Evolutionary conservation across 257 asterid species (phyloP).

Genomic region (Mentha longifolia): DNA sequence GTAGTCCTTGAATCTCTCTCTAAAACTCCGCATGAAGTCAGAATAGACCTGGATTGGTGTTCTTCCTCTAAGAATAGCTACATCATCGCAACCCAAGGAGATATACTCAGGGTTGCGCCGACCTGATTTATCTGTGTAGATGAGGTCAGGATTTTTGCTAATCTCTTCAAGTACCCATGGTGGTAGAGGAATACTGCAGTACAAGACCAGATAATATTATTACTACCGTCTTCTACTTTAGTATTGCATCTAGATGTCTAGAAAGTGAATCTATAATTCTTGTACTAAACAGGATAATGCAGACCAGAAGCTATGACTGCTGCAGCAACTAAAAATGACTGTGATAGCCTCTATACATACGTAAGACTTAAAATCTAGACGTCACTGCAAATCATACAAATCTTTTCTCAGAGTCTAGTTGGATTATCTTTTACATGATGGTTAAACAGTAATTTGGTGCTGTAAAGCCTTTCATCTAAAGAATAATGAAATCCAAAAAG

Average conservation of each 20-base stretch:
- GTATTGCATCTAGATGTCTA: background rate
- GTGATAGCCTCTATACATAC: background rate
- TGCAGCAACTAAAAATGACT: background rate
- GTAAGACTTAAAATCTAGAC: background rate
- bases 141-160: slow-evolving; percentile 83
- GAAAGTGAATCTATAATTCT: slow-evolving; percentile 3
- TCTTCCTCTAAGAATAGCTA: slow-evolving; percentile 88
- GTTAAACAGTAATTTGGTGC: slow-evolving; percentile 2
- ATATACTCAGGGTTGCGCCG: slow-evolving; percentile 88
- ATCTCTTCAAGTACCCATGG: slow-evolving; percentile 98
- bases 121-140: slow-evolving; percentile 86
- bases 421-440: slow-evolving; percentile 6
- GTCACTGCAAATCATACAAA: background rate
- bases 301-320: background rate
- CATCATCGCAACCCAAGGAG: slow-evolving; percentile 81
- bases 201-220: background rate
- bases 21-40: slow-evolving; percentile 82
- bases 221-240: slow-evolving; percentile 4
- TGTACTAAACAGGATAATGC: slow-evolving; percentile 11
- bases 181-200: slow-evolving; percentile 86
- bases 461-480: background rate
- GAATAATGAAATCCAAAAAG: background rate
- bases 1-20: slow-evolving; percentile 66
- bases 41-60: slow-evolving; percentile 91
- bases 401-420: slow-evolving; percentile 10